Conservation (phyloP, 2,329 filamentous ascomycete species). For the Gnomoniopsis smithogilvyi region DNA sequence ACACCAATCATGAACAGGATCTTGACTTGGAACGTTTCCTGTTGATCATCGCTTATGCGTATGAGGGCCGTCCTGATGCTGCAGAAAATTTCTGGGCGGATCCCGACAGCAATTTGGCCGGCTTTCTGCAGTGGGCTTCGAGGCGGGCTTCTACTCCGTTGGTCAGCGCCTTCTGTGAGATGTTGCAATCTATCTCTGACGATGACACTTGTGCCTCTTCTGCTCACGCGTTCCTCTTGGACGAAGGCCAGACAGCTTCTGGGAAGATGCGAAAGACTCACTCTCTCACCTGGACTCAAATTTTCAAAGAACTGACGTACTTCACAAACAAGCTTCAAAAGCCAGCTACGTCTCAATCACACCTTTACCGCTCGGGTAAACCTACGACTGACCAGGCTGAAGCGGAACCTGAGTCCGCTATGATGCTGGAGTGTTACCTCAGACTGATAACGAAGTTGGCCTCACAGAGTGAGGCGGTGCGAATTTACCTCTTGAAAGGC, state of each 20-base stretch:
- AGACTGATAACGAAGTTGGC: conserved; percentile 82
- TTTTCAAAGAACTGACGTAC: conserved; percentile 84
- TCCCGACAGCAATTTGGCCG: conserved; percentile 86
- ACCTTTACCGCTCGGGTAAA: conserved; percentile 57
- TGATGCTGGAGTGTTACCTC: conserved; percentile 95
- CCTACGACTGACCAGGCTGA: conserved; percentile 67
- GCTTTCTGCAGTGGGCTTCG: conserved; percentile 97
- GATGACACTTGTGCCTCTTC: conserved; percentile 79
- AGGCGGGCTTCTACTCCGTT: conserved; percentile 92
- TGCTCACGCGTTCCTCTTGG: conserved; percentile 84
- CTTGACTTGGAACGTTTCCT: conserved; percentile 85
- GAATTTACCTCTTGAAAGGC: conserved; percentile 65
- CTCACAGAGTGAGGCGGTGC: conserved; percentile 67
- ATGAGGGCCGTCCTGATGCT: conserved; percentile 79
- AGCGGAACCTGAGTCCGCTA: conserved; percentile 83
- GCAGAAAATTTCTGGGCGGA: conserved; percentile 90
- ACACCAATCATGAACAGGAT: conserved; percentile 62
- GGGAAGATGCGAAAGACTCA: conserved; percentile 78
- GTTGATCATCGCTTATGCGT: conserved; percentile 87
- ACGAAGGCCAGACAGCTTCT: conserved; percentile 72
- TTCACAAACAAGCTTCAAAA: conserved; percentile 72
- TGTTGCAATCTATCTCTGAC: conserved; percentile 83
- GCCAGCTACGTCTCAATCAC: conserved; percentile 51
- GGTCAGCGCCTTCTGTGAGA: conserved; percentile 94
- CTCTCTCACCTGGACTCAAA: conserved; percentile 88